A percentile compares a stretch with the other conserved stretches of the same genome.
phyloP scores from a whole-genome alignment of 345 rosid genomes.

The Acer campestre region DNA sequence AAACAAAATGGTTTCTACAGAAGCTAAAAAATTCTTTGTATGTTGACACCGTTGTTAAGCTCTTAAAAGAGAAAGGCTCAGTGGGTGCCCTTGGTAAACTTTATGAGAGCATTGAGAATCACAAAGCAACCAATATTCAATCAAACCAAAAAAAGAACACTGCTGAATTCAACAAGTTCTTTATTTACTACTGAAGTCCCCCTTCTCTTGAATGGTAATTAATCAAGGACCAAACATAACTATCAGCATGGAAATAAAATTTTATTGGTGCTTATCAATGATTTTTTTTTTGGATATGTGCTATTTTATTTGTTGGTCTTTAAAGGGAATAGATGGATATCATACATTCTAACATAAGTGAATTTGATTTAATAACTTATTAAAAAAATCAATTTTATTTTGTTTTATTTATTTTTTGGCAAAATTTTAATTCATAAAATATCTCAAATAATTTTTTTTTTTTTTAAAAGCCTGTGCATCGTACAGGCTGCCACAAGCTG shows the following conservation, averaged over 20 bases:
- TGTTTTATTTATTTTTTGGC: no score
- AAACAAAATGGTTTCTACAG: constrained; percentile 4
- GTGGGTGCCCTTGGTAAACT: constrained; percentile 22
- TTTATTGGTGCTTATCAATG: no score
- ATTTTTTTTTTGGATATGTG: no score
- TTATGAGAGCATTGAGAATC: constrained; percentile 19
- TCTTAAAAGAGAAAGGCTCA: not conserved
- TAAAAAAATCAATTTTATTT: no score
- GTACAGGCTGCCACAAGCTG: no score
- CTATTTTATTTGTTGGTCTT: no score
- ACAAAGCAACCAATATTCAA: constrained; percentile 17
- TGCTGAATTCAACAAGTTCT: not conserved
- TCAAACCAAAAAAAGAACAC: constrained; percentile 9
- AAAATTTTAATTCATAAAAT: no score
- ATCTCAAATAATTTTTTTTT: no score
- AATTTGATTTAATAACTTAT: no score
- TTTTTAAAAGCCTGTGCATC: no score
- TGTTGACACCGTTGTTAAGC: constrained; percentile 16
- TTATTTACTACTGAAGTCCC: not conserved
- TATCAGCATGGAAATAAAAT: not conserved
- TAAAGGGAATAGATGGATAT: no score
- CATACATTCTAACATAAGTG: no score
- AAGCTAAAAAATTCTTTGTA: constrained; percentile 29
- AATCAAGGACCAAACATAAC: not conserved
- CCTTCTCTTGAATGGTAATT: not conserved